Percentiles rank a stretch among this genome's conserved stretches.
phyloP scores from a whole-genome alignment of 257 asterid genomes.

The Eustoma russellianum region DNA sequence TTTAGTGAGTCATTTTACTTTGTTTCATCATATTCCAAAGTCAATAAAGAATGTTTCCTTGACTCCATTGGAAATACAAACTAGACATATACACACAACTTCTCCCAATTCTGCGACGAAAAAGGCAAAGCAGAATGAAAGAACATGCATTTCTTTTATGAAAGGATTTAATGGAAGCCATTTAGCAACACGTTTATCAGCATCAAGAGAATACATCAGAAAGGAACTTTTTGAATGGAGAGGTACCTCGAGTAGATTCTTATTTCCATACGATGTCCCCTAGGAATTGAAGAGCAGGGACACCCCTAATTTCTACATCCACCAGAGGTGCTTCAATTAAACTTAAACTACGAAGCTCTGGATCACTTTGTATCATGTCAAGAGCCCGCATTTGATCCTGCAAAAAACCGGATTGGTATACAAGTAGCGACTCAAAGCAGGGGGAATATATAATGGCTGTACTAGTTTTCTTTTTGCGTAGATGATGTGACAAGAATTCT shows the following conservation, averaged over 20 bases:
- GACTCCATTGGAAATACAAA: too few species aligned
- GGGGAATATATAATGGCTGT: too few species aligned
- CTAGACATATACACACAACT: too few species aligned
- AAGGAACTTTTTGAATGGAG: slow-evolving; percentile 10
- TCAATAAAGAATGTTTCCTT: too few species aligned
- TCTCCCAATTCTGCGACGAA: too few species aligned
- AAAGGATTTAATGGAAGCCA: neutral
- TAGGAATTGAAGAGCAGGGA: slow-evolving; percentile 95
- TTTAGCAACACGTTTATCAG: neutral
- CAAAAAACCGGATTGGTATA: neutral
- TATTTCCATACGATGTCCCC: slow-evolving; percentile 95
- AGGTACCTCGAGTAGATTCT: slow-evolving; percentile 5
- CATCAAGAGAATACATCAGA: neutral
- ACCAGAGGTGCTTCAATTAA: slow-evolving; percentile 88
- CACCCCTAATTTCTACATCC: slow-evolving; percentile 96
- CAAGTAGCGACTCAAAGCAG: too few species aligned
- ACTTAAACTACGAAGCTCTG: slow-evolving; percentile 60
- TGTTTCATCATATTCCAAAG: too few species aligned
- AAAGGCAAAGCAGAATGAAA: too few species aligned
- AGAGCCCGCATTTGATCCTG: slow-evolving; percentile 91
- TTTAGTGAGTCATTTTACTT: too few species aligned
- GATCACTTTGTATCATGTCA: slow-evolving; percentile 46
- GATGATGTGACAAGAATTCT: too few species aligned
- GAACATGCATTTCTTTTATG: neutral
- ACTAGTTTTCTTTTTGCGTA: too few species aligned